These are phyloP conservation scores for Pythium periplocum DNA, from an alignment of 352 stramenopile species.

Conservation along the genomic window DNA sequence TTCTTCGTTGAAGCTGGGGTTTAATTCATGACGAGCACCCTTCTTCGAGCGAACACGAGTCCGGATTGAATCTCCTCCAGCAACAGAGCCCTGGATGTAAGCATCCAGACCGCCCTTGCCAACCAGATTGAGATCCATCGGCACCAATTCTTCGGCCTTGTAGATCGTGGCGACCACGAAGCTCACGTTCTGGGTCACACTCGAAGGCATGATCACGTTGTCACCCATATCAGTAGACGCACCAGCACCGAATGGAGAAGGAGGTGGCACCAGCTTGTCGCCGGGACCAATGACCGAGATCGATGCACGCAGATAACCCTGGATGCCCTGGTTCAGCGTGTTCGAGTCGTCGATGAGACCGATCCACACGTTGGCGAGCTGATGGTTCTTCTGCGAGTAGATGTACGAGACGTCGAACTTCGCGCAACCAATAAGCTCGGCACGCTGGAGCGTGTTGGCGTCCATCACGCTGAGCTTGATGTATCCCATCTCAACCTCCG, in stretches of 20 bases:
- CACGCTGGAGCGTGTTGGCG: slow-evolving; percentile 79
- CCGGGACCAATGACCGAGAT: slow-evolving; percentile 86
- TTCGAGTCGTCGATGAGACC: slow-evolving; percentile 82
- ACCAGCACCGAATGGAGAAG: slow-evolving; percentile 47
- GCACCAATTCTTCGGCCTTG: slow-evolving; percentile 60
- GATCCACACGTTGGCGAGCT: slow-evolving; percentile 89
- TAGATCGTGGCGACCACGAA: slow-evolving; percentile 68
- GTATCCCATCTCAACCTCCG: slow-evolving; percentile 79
- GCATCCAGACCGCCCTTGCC: slow-evolving; percentile 63
- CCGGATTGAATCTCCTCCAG: slow-evolving; percentile 50
- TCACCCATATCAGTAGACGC: slow-evolving; percentile 34
- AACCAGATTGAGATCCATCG: slow-evolving; percentile 67
- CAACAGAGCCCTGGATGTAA: slow-evolving; percentile 59
- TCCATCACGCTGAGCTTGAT: slow-evolving; percentile 83
- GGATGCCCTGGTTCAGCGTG: slow-evolving; percentile 79
- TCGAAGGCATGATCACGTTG: slow-evolving; percentile 77
- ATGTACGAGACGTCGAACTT: slow-evolving; percentile 87
- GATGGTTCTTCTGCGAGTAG: slow-evolving; percentile 84
- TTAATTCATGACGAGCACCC: slow-evolving; percentile 58
- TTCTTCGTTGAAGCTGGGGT: slow-evolving; percentile 74
- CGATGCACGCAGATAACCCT: slow-evolving; percentile 87
- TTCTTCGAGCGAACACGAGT: slow-evolving; percentile 78
- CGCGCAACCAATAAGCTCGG: slow-evolving; percentile 84
- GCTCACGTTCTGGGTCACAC: slow-evolving; percentile 64
- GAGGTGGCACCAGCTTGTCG: slow-evolving; percentile 73